A percentile compares a stretch with the other conserved stretches of the same genome.
phyloP scores from a whole-genome alignment of 345 rosid species.

The Salix suchowensis region DNA sequence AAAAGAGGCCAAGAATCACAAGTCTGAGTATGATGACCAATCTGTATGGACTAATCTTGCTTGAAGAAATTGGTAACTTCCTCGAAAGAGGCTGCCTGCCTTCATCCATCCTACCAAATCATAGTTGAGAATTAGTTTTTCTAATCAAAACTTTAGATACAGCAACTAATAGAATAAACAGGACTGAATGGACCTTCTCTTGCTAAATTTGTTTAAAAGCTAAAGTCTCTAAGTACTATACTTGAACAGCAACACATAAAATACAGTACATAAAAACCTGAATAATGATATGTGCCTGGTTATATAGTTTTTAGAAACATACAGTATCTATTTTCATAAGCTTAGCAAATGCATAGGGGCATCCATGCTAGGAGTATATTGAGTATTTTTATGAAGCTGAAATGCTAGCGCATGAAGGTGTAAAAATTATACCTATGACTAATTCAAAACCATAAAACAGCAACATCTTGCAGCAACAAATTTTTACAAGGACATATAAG shows the following conservation, averaged over 20 bases:
- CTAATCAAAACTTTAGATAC: not conserved
- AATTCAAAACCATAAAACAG: not conserved
- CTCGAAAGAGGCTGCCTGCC: conserved; percentile 93
- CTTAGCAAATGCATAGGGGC: not conserved
- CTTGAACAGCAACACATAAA: not conserved
- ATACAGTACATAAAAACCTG: not conserved
- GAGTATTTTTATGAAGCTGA: not conserved
- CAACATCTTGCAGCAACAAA: not conserved
- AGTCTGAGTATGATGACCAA: conserved; percentile 67
- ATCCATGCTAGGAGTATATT: not conserved
- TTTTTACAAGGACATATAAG: not conserved
- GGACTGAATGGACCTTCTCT: not conserved
- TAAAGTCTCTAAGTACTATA: not conserved
- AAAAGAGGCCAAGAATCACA: conserved; percentile 67
- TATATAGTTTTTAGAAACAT: not conserved
- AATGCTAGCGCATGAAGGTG: not conserved
- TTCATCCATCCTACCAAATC: conserved; percentile 76
- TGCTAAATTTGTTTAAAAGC: not conserved
- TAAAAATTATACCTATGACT: not conserved
- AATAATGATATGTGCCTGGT: not conserved
- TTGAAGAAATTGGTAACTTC: conserved; percentile 70
- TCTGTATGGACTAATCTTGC: conserved; percentile 85
- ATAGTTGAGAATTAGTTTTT: not conserved
- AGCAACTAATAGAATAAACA: not conserved
- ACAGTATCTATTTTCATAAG: not conserved